Evolutionary conservation across 2,329 filamentous ascomycete genomes (phyloP), one percentile per base, ranked within the genome.

Genomic region (Penicillium sp.): DNA sequence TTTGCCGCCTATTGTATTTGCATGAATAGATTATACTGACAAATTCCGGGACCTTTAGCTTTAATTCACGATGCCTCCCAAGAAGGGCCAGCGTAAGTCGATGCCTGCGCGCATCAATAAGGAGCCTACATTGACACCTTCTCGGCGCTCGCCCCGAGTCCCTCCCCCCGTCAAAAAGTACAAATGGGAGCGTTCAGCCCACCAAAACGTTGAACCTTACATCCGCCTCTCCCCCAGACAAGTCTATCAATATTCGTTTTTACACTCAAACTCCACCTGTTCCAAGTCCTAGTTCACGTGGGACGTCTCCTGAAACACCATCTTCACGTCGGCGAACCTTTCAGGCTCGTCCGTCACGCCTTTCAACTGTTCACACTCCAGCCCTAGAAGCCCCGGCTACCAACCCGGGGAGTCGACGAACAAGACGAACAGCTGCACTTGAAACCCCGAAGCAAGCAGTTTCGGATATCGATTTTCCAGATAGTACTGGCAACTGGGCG

Each of bases 311-410:
- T 2, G 60, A 66, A 22, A 22, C 50, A 30, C 51, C 61, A 14
- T 51, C 50, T 3, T 57, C 56, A 16, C 57, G 55, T 26, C 62
- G 62, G 5, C 50, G 57, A 16, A 30, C 46, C 2, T 66, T 66
- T n/a, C 56, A 65, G 41, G 52, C 61, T 43, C 61, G 59, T 28
- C 63, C 63, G 1, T 63, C 63, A n/a, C 59, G 63, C 14, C 52
- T 66, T 9, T 65, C 62, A 4, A 65, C 49, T 17, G 63, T 66
- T 40, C 59, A 60, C 40, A 60, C 62, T 10, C 63, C 63, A 16
- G 44, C 56, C 2, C 45, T 55, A 40, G 63, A 64, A n/a, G 47
- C 53, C n/a, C 61, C 56, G 8, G 40, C 40, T 31, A 56, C 55
- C 11, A 52, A 12, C n/a, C 46, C 56, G 12, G 45, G 48, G 19